These are phyloP conservation scores for Sclerotinia nivalis DNA, from an alignment of 2,329 filamentous ascomycete species.

Conservation along the genomic window DNA sequence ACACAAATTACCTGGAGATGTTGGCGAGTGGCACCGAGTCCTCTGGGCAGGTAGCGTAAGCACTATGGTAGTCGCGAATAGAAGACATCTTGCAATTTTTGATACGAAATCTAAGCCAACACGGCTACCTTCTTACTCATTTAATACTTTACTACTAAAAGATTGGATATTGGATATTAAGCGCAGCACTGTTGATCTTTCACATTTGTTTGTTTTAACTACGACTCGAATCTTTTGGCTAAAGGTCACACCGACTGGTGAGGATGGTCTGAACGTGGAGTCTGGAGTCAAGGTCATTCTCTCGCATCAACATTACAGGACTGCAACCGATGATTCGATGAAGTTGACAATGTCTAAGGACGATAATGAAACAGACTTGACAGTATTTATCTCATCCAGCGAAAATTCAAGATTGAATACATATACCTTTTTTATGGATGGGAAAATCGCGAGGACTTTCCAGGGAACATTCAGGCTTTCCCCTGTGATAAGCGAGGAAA, in stretches of 20 bases:
- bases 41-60: constrained; percentile 50
- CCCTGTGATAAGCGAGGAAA: constrained; percentile 5
- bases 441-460: constrained; percentile 26
- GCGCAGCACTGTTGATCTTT: constrained; percentile 48
- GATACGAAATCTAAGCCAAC: constrained; percentile 33
- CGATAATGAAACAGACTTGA: constrained; percentile 29
- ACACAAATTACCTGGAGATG: constrained; percentile 19
- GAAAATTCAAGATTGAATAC: constrained; percentile 34
- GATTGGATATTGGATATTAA: constrained; percentile 60
- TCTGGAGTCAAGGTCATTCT: constrained; percentile 42
- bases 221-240: constrained; percentile 40
- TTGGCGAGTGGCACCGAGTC: constrained; percentile 51
- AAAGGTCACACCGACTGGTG: constrained; percentile 33
- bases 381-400: constrained; percentile 34
- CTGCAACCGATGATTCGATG: constrained; percentile 44
- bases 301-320: constrained; percentile 50
- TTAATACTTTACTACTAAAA: constrained; percentile 28
- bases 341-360: constrained; percentile 43
- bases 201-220: constrained; percentile 59
- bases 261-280: constrained; percentile 19
- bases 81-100: constrained; percentile 41
- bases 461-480: constrained; percentile 31
- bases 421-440: constrained; percentile 34
- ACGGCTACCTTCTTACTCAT: constrained; percentile 30
- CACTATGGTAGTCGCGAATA: constrained; percentile 49